Evolutionary conservation across 2,329 filamentous ascomycete genomes (phyloP), one percentile per base, ranked within the genome.

Genomic region (Westerdykella sp.): DNA sequence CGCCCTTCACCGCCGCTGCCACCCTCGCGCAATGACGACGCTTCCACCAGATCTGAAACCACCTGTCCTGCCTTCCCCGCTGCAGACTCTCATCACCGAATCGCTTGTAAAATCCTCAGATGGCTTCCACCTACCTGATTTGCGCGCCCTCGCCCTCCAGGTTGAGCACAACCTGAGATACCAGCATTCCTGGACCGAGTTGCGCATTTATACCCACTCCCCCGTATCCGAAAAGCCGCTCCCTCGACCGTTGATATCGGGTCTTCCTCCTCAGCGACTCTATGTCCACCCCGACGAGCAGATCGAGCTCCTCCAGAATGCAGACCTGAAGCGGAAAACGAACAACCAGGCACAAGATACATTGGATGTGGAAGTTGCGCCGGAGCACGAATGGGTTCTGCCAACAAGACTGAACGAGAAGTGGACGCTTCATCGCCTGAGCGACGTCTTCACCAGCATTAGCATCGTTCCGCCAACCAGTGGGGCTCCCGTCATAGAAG

Each of bases 261-360:
- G 87, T 21, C 69, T 90, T 3, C 85, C 87, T 1, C 85, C 86
- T 0, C 76, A 78, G 36, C 78, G 83, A 37, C 74, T 89, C 34
- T 91, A 93, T 65, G 73, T 86, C 40, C 85, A 93, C 59, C 86
- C 87, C 1, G 87, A 93, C 63, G 86, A 90, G 68, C 87, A 91
- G 68, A 81, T 87, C 51, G 81, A 79, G 50, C 76, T 85, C 43
- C 73, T 90, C 43, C 81, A 83, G 52, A 73, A 75, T 23, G 79
- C 68, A 14, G 69, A 75, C 35, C 62, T 64, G 41, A 69, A 70
- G 40, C 65, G 70, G 50, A 77, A 74, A 43, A 56, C 53, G 40
- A 52, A 43, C 16, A 47, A 47, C 42, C 64, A 66, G 41, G 56
- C 59, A 47, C 61, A 62, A 39, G 56, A 60, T 39, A 69, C 70